Evolutionary conservation across 495 filamentous ascomycete genomes (phyloP), one percentile per base, ranked within the genome.

Genomic region (Neurospora sp.): DNA sequence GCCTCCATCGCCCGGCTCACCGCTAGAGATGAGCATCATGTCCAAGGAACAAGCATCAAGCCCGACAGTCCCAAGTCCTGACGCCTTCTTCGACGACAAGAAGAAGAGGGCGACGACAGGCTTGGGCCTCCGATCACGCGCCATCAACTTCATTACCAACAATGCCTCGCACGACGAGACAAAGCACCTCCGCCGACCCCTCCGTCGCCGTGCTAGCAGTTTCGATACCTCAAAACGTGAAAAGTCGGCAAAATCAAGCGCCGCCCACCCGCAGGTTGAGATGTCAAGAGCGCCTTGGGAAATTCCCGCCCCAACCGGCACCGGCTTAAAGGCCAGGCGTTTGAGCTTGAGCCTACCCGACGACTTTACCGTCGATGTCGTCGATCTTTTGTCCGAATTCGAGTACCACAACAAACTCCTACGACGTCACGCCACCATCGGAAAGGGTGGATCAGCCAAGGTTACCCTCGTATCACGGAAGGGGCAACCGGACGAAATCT

Each of bases 371-470:
- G 87, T 91, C 9, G 89, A 92, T 71, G 84, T 84, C n/a, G 87
- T 83, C 9, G 89, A 91, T 44, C 83, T 92, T 8, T 79, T 82
- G 41, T 81, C 85, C 37, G 90, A 91, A 75, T 92, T 86, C 78
- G 83, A 87, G 70, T 89, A 87, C 73, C 82, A 86, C 72, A 87
- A 88, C 78, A 85, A 87, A 76, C 78, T 90, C 35, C 80, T 90
- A 6, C 88, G 89, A 11, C 85, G 85, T 31, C 86, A 89, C 73
- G 87, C 87, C 72, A 91, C 91, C 82, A 82, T 93, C 27, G 92
- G 91, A 41, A 90, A 89, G 78, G 92, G 92, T 42, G 90, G 91
- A 9, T 92, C 91, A 4, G 90, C 91, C 46, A 88, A 89, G 40
- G 92, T 94, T 18, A 90, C 86, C 62, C 82, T 92, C 44, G 93